Evolutionary conservation across 2,329 filamentous ascomycete genomes (phyloP).

Genomic region (Arthroderma sp.): DNA sequence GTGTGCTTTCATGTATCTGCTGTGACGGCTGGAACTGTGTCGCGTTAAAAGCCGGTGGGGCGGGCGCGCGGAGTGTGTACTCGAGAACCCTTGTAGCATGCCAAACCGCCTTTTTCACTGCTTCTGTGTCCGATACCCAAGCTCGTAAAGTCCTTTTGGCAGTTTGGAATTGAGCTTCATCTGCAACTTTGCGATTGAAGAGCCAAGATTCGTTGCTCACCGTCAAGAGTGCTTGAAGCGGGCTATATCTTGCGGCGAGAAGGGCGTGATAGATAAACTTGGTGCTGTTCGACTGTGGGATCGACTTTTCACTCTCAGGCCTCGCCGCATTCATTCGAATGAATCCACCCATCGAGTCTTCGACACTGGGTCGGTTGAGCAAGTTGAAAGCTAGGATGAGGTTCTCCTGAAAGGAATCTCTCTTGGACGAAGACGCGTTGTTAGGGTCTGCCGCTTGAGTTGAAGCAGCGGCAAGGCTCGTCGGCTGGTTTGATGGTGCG

Average conservation of each 20-base stretch:
- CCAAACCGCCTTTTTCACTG: conserved; percentile 20
- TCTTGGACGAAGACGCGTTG: conserved; percentile 2
- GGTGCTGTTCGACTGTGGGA: conserved; percentile 2
- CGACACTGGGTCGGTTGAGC: conserved; percentile 5
- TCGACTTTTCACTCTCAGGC: neutral
- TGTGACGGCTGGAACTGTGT: no score
- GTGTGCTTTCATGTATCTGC: no score
- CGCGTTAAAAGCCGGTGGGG: neutral
- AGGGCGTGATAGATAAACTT: conserved; percentile 20
- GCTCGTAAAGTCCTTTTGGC: conserved; percentile 18
- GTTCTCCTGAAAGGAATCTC: conserved; percentile 16
- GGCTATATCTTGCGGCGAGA: conserved; percentile 19
- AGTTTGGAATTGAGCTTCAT: conserved; percentile 19
- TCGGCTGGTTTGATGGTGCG: neutral
- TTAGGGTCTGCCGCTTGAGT: conserved; percentile 9
- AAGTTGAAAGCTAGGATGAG: conserved; percentile 14
- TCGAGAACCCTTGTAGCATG: conserved; percentile 17
- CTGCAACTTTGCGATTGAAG: conserved; percentile 22
- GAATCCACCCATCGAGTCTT: conserved; percentile 8
- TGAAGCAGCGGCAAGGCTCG: conserved; percentile 13
- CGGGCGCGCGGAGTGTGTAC: conserved; percentile 7
- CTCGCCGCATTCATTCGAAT: conserved; percentile 6
- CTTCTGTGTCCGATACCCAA: conserved; percentile 18
- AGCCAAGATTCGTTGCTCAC: conserved; percentile 26
- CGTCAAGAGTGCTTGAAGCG: conserved; percentile 19